Conservation (phyloP, 1,139 yeast genomes). For the Yamadazyma sp. region DNA sequence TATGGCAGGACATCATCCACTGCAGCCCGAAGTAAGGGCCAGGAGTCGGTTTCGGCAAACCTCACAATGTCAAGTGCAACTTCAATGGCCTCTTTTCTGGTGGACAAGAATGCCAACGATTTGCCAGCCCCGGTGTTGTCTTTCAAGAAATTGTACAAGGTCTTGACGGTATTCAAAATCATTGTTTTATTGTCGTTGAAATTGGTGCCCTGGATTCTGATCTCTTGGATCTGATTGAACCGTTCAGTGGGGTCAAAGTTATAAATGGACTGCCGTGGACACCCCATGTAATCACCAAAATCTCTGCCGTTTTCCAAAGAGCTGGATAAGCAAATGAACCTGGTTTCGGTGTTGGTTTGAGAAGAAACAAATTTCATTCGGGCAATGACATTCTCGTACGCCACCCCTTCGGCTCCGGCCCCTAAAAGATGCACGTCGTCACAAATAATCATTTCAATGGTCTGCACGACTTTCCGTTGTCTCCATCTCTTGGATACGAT, state of each 20-base stretch:
- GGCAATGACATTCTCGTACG: conserved; percentile 69
- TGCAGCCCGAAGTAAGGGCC: conserved; percentile 24
- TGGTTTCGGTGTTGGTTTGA: conserved; percentile 52
- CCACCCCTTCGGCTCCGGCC: conserved; percentile 50
- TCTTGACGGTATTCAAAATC: conserved; percentile 17
- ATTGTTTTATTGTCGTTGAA: conserved; percentile 9
- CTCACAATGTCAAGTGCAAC: conserved; percentile 47
- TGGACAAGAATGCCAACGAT: conserved; percentile 56
- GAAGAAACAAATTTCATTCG: conserved; percentile 66
- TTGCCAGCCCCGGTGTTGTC: conserved; percentile 23
- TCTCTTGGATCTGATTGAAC: conserved; percentile 51
- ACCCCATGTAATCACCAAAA: conserved; percentile 85
- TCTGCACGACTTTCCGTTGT: conserved; percentile 65
- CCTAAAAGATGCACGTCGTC: conserved; percentile 80
- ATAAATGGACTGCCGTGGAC: conserved; percentile 54
- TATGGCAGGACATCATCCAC: conserved; percentile 39
- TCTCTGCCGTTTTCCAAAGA: conserved; percentile 77
- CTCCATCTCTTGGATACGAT: conserved; percentile 78
- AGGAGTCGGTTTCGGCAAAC: conserved; percentile 30
- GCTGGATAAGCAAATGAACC: conserved; percentile 68
- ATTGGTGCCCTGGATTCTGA: conserved; percentile 47
- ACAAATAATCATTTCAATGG: conserved; percentile 64
- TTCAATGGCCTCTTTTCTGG: conserved; percentile 55
- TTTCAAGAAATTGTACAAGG: conserved; percentile 40
- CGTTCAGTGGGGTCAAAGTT: conserved; percentile 72